phyloP scores from a whole-genome alignment of 139 green algal species.

The Nannochloris sp. region DNA sequence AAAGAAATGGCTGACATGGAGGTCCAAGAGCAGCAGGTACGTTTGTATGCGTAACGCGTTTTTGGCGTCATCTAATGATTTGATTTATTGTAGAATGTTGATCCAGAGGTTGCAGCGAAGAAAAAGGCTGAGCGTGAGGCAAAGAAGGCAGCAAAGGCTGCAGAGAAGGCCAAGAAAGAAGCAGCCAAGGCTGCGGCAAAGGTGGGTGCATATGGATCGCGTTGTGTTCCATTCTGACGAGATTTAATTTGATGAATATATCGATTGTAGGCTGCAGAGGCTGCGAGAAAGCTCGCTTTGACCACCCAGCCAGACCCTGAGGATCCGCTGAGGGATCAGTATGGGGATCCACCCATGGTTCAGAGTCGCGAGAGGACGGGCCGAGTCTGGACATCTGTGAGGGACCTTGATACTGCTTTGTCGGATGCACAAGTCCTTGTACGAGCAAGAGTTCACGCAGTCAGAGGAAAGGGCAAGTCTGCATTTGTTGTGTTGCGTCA shows the following conservation, averaged over 20 bases:
- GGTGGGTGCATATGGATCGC: conserved; percentile 3
- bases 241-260: not conserved
- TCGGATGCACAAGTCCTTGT: conserved; percentile 57
- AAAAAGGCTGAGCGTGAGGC: conserved; percentile 22
- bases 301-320: conserved; percentile 57
- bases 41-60: not conserved
- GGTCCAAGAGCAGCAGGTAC: not conserved
- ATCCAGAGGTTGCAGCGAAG: conserved; percentile 4
- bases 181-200: conserved; percentile 35
- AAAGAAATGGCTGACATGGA: not conserved
- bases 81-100: not conserved
- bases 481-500: conserved; percentile 91
- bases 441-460: conserved; percentile 72
- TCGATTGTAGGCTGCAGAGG: conserved; percentile 38
- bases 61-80: not conserved
- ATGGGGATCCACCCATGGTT: conserved; percentile 78
- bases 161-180: conserved; percentile 54
- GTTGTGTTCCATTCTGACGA: conserved; percentile 5
- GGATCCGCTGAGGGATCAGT: conserved; percentile 80
- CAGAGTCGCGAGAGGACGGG: conserved; percentile 54
- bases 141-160: conserved; percentile 45
- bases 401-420: conserved; percentile 27
- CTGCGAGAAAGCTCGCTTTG: conserved; percentile 49
- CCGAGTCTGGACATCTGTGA: conserved; percentile 48
- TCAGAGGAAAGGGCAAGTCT: conserved; percentile 91